Evolutionary conservation across 371 early-diverging fungal species (phyloP), one percentile per base, ranked within the genome.

Genomic region (Choanephora cucurbitarum): DNA sequence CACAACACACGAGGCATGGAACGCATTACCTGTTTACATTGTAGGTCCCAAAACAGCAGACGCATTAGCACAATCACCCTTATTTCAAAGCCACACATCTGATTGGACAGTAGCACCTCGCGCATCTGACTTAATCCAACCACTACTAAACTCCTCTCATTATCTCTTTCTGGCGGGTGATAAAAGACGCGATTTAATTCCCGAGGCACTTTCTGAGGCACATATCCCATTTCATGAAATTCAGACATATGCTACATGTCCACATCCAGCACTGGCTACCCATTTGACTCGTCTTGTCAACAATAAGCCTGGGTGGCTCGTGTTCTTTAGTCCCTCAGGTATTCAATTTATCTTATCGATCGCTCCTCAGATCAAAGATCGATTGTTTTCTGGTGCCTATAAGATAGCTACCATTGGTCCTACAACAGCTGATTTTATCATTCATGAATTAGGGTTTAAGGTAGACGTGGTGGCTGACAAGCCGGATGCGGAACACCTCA

Each of bases 241-340:
- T 5, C 62, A 63, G 41, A 70, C 64, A 8, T 83, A 86, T 58
- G 60, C 50, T 24, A 85, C 86, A 0, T 60, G 63, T 34, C 47
- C 45, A 13, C 72, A 64, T 31, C 59, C 73, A 8, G 31, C 58
- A 6, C 57, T 82, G 7, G 15, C 28, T 18, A 13, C 45, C 15
- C 40, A 43, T 17, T 18, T 62, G 18, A 52, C 39, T 2, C 11
- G 17, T 14, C 39, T 24, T 0, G 46, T 57, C n/a, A 37, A 34
- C 21, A 40, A 60, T n/a, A n/a, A 31, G 6, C 17, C 51, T 41
- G 60, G 60, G n/a, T 83, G 84, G 86, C 32, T 67, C 2, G 78
- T 77, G 9, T 79, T 73, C 54, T 86, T 82, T 59, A 86, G 86
- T 67, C 86, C 86, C 24, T 83, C 84, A 2, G 84, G 84, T 2